A percentile compares a stretch with the other conserved stretches of the same genome.
These are phyloP conservation scores for Zygosaccharomyces sapae DNA, from an alignment of 1,139 yeast genomes.

Conservation along the genomic window DNA sequence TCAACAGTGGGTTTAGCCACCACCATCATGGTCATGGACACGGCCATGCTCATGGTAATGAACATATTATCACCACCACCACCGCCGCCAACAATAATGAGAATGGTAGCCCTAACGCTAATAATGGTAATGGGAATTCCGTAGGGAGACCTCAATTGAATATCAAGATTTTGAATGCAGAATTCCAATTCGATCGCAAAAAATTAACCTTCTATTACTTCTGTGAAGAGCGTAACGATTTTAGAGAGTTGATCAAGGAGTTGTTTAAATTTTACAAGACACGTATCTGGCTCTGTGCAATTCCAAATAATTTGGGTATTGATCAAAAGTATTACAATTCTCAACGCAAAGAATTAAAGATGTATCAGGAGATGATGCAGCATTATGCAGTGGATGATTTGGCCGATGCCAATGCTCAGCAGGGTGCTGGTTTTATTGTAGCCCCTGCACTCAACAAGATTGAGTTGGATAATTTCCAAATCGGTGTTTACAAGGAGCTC, in stretches of 20 bases:
- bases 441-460: slow-evolving; percentile 30
- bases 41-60: slow-evolving; percentile 2
- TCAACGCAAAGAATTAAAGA: slow-evolving; percentile 27
- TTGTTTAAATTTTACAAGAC: slow-evolving; percentile 91
- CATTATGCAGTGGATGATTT: slow-evolving; percentile 29
- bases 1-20: slow-evolving; percentile 22
- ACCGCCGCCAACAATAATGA: slow-evolving; percentile 3
- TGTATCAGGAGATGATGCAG: slow-evolving; percentile 34
- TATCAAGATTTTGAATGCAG: slow-evolving; percentile 64
- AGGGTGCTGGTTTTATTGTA: slow-evolving; percentile 26
- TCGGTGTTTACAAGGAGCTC: slow-evolving; percentile 38
- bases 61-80: slow-evolving; percentile 3
- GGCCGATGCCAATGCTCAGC: slow-evolving; percentile 23
- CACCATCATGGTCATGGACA: slow-evolving; percentile 11
- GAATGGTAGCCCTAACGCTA: slow-evolving; percentile 1
- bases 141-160: slow-evolving; percentile 23
- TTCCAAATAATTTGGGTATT: slow-evolving; percentile 40
- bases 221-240: slow-evolving; percentile 75
- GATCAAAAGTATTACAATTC: slow-evolving; percentile 31
- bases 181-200: slow-evolving; percentile 92
- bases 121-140: slow-evolving; percentile 7
- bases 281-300: slow-evolving; percentile 96
- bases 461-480: slow-evolving; percentile 34
- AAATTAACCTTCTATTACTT: slow-evolving; percentile 85
- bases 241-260: slow-evolving; percentile 87